Conservation (phyloP, 805 yeast species). For the Jamesozyma lodderae region DNA sequence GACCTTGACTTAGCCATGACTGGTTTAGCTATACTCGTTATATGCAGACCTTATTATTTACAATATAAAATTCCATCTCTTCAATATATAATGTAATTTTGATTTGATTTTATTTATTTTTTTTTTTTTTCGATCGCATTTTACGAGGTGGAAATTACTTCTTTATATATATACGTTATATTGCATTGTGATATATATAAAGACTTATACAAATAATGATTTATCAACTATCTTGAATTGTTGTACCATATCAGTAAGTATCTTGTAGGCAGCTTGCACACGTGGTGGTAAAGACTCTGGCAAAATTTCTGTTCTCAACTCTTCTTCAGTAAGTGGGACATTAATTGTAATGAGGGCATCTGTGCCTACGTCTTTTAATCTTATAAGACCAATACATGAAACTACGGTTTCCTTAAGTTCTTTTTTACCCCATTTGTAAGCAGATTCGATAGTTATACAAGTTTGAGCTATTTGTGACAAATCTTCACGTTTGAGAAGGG, state of each 20-base stretch:
- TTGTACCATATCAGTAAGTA: constrained; percentile 17
- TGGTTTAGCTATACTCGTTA: no score
- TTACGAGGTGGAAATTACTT: neutral
- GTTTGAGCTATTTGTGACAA: constrained; percentile 13
- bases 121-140: neutral
- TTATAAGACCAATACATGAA: constrained; percentile 47
- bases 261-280: constrained; percentile 14
- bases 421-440: constrained; percentile 44
- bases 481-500: constrained; percentile 18
- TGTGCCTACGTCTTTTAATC: constrained; percentile 43
- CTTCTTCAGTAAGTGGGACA: constrained; percentile 36
- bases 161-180: neutral
- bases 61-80: neutral
- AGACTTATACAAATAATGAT: constrained; percentile 20
- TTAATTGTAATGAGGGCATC: constrained; percentile 57
- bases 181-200: no score
- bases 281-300: constrained; percentile 7
- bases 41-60: neutral
- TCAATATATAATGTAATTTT: no score
- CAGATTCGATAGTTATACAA: constrained; percentile 36
- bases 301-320: neutral
- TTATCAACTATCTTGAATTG: constrained; percentile 22
- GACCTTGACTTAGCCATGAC: constrained; percentile 5
- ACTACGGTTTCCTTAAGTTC: constrained; percentile 33
- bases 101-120: neutral